Evolutionary conservation across 116 monocot genomes (phyloP).

Genomic region (Iris pallida): DNA sequence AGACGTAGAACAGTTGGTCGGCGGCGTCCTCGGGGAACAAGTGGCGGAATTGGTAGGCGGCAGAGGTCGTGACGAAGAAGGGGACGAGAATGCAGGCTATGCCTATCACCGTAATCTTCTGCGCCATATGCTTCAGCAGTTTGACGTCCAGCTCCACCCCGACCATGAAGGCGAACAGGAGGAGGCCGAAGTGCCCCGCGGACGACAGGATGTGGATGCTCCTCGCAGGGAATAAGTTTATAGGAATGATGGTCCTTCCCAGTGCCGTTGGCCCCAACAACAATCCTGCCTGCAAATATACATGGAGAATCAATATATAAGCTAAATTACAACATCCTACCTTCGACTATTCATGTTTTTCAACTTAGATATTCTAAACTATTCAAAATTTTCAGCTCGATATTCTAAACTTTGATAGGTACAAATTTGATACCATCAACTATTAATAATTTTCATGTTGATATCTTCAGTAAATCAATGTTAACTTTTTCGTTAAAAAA

Average conservation of each 20-base stretch:
- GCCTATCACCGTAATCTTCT: background rate
- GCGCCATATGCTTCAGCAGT: background rate
- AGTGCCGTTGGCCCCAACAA: slow-evolving; percentile 2
- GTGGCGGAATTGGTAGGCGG: background rate
- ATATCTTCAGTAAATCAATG: no score
- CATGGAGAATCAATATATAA: background rate
- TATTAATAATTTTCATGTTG: no score
- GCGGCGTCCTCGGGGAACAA: background rate
- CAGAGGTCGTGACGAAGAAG: background rate
- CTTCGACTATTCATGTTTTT: background rate
- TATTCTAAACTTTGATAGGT: background rate
- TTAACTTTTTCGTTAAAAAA: no score
- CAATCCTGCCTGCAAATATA: slow-evolving; percentile 5
- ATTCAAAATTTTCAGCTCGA: background rate
- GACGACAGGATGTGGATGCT: background rate
- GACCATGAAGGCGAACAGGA: slow-evolving; percentile 22
- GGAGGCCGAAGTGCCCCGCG: slow-evolving; percentile 10
- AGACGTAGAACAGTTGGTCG: background rate
- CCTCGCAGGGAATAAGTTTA: background rate
- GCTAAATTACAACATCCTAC: no score
- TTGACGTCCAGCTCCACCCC: slow-evolving; percentile 19
- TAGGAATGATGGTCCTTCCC: background rate
- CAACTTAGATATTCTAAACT: background rate
- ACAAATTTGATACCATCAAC: no score
- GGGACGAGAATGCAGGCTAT: background rate